phyloP scores from a whole-genome alignment of 345 rosid genomes.

The Lumnitzera littorea region DNA sequence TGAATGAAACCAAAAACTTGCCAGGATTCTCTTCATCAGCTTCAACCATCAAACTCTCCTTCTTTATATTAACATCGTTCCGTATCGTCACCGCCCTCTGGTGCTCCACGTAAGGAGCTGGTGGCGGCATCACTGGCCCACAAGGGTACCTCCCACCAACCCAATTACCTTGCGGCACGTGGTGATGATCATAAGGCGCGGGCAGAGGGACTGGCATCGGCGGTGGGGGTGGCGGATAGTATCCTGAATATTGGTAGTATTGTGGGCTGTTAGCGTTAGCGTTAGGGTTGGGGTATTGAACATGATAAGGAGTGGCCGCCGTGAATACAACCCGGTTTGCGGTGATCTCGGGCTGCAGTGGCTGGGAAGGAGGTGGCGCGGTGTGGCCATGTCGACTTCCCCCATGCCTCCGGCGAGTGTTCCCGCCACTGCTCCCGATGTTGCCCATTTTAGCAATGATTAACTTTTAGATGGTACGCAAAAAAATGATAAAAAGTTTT shows the following conservation, averaged over 20 bases:
- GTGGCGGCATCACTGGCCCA: conserved; percentile 30
- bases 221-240: conserved; percentile 48
- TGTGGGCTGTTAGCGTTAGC: conserved; percentile 26
- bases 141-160: conserved; percentile 39
- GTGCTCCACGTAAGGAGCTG: conserved; percentile 60
- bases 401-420: conserved; percentile 42
- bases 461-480: neutral
- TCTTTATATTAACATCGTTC: conserved; percentile 76
- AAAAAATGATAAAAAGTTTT: neutral
- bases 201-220: conserved; percentile 47
- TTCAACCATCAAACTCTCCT: conserved; percentile 61
- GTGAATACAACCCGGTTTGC: conserved; percentile 72
- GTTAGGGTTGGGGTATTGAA: conserved; percentile 50
- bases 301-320: conserved; percentile 80
- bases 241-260: conserved; percentile 53
- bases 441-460: conserved; percentile 50
- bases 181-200: conserved; percentile 59
- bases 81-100: conserved; percentile 76
- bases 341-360: conserved; percentile 63
- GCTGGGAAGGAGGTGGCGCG: conserved; percentile 39
- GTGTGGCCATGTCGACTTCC: conserved; percentile 38
- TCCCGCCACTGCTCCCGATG: conserved; percentile 44
- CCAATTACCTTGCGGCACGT: conserved; percentile 28
- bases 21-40: conserved; percentile 56
- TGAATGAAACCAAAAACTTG: conserved; percentile 62